Evolutionary conservation across 768 basidiomycete genomes (phyloP).

Genomic region (Pisolithus tinctorius): DNA sequence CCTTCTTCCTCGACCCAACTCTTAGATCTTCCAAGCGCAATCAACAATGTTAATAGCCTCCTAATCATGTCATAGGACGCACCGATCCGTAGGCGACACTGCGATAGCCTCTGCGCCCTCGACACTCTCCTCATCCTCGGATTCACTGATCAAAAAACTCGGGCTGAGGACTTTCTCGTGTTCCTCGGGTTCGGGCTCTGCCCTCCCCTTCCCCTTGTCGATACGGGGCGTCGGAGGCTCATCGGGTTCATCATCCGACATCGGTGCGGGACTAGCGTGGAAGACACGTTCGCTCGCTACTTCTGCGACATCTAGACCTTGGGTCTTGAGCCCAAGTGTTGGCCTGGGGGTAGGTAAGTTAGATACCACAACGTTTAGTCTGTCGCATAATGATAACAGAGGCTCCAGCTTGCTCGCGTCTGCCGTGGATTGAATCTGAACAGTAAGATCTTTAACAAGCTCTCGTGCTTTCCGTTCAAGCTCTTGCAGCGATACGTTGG

Average conservation of each 20-base stretch:
- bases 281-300: constrained; percentile 25
- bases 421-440: constrained; percentile 47
- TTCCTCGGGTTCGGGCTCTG: constrained; percentile 60
- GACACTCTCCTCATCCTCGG: constrained; percentile 43
- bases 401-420: constrained; percentile 60
- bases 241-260: constrained; percentile 21
- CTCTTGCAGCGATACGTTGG: constrained; percentile 19
- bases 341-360: constrained; percentile 38
- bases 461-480: constrained; percentile 45
- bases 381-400: constrained; percentile 67
- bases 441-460: constrained; percentile 44
- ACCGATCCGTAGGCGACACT: constrained; percentile 39
- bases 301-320: constrained; percentile 16
- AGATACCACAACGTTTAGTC: constrained; percentile 51
- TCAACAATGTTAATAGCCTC: neutral
- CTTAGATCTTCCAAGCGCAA: constrained; percentile 42
- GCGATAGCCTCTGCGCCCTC: constrained; percentile 25
- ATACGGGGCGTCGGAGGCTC: constrained; percentile 51
- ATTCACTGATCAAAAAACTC: constrained; percentile 45
- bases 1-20: constrained; percentile 92
- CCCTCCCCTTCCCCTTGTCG: constrained; percentile 76
- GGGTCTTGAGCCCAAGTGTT: constrained; percentile 36
- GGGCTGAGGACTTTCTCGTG: constrained; percentile 70
- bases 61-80: neutral
- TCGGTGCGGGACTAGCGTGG: constrained; percentile 1